phyloP scores from a whole-genome alignment of 2,329 filamentous ascomycete genomes.

The Ascochyta rabiei region DNA sequence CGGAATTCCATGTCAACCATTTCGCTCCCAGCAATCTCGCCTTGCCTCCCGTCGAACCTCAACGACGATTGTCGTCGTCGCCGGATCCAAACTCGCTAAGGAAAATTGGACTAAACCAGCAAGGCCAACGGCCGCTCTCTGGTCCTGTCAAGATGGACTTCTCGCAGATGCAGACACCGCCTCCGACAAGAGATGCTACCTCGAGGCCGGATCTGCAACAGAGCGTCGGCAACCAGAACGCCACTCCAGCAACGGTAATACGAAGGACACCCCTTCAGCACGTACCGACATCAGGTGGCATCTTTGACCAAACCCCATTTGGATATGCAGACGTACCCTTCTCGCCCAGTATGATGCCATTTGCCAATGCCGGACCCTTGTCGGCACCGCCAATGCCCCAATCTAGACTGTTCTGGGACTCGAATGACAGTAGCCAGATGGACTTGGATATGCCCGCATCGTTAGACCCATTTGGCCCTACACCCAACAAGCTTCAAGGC shows the following conservation, averaged over 20 bases:
- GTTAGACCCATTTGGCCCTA: slow-evolving; percentile 44
- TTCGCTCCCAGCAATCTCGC: slow-evolving; percentile 61
- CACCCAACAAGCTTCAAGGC: slow-evolving; percentile 42
- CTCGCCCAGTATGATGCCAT: slow-evolving; percentile 63
- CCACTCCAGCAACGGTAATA: slow-evolving; percentile 49
- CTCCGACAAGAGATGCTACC: slow-evolving; percentile 62
- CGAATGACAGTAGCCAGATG: slow-evolving; percentile 40
- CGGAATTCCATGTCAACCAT: slow-evolving; percentile 66
- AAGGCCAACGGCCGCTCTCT: slow-evolving; percentile 24
- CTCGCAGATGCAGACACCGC: slow-evolving; percentile 65
- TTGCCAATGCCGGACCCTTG: slow-evolving; percentile 58
- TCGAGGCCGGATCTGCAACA: slow-evolving; percentile 54
- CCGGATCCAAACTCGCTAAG: slow-evolving; percentile 51
- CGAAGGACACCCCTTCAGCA: slow-evolving; percentile 47
- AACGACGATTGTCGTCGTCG: slow-evolving; percentile 64
- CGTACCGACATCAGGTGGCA: slow-evolving; percentile 29
- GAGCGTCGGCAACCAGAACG: slow-evolving; percentile 30
- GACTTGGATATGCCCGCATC: slow-evolving; percentile 42
- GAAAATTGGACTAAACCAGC: slow-evolving; percentile 11
- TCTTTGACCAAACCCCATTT: slow-evolving; percentile 48
- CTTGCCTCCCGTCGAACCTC: slow-evolving; percentile 65
- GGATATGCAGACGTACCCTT: slow-evolving; percentile 62
- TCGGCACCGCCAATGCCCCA: slow-evolving; percentile 65
- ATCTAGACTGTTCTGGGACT: slow-evolving; percentile 48
- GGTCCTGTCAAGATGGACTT: slow-evolving; percentile 47